Evolutionary conservation across 345 rosid genomes (phyloP).

Genomic region (Populus ilicifolia): DNA sequence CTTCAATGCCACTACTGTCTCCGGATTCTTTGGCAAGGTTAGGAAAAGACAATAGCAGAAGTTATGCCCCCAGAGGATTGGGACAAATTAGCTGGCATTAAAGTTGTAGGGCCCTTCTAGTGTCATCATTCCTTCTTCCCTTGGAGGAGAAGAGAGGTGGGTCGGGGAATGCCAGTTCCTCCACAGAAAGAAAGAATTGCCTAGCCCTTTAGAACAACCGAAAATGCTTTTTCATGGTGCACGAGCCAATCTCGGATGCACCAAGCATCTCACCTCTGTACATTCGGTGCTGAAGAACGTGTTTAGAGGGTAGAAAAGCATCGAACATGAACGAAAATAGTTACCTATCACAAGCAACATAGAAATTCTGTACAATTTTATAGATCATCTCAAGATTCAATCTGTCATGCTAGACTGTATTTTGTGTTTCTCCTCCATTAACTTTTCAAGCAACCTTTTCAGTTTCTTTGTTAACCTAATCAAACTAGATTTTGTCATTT

Average conservation of each 20-base stretch:
- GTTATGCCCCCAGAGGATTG: slow-evolving; percentile 68
- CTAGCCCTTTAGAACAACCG: background rate
- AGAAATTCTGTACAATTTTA: background rate
- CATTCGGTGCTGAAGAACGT: background rate
- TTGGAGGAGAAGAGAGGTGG: background rate
- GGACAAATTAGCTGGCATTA: slow-evolving; percentile 63
- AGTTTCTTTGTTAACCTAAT: background rate
- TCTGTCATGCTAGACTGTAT: background rate
- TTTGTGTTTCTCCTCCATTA: background rate
- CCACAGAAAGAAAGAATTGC: background rate
- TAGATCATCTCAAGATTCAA: background rate
- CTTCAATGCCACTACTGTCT: slow-evolving; percentile 4
- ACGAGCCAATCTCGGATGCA: background rate
- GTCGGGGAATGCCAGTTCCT: background rate
- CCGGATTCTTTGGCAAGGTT: slow-evolving; percentile 78
- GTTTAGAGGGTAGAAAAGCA: background rate
- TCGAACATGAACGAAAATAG: background rate
- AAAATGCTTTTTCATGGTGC: background rate
- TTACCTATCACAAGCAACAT: background rate
- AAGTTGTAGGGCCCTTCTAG: slow-evolving; percentile 38
- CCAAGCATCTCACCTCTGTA: background rate
- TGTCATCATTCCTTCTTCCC: background rate
- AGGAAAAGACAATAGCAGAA: slow-evolving; percentile 61
- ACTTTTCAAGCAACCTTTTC: background rate
- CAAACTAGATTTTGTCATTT: background rate